Evolutionary conservation across 1,284 basidiomycete genomes (phyloP), one percentile per base, ranked within the genome.

Genomic region (Agaricales sp.): DNA sequence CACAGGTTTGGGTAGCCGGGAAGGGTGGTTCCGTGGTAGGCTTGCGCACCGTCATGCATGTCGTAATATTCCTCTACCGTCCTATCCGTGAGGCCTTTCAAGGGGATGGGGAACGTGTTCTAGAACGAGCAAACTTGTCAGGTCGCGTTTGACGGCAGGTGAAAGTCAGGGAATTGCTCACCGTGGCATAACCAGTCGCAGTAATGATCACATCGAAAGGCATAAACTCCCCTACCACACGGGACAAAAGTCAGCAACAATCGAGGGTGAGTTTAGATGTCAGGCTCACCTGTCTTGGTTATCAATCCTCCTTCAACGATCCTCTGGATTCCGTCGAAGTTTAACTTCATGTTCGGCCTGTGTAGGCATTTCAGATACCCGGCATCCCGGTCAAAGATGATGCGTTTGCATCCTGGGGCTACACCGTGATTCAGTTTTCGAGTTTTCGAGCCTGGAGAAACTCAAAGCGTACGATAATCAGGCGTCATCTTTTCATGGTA

Each of bases 331-430:
- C 58, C 59, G 23, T 70, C 68, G 65, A 71, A 75, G 18, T 60
- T 61, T 25, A 81, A 54, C 24, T 63, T 62, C 23, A 82, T 73
- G 56, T 82, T 82, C 3, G 73, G 67, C 46, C 65, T 65, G 49
- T 75, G 63, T 35, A 82, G 62, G 25, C 67, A 63, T 30, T 69
- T 60, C 22, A 80, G 64, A 54, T 78, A 80, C 16, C 13, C 18
- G 39, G 8, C 16, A 8, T 67, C 70, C 13, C 75, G 71, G 54
- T 81, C 74, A 45, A 75, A 61, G 22, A 80, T 73, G 14, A 79
- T 68, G 21, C 78, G 67, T 56, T 77, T 80, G 58, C 77, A 79
- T 43, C 75, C 74, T 16, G 71, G 69, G 46, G 73, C 73, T 75
- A 47, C 50, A 8, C 11, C 20, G n/a, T n/a, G n/a, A n/a, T n/a